A percentile compares a stretch with the other conserved stretches of the same genome.
phyloP scores from a whole-genome alignment of 768 basidiomycete genomes.

The Phanerochaete carnosa region DNA sequence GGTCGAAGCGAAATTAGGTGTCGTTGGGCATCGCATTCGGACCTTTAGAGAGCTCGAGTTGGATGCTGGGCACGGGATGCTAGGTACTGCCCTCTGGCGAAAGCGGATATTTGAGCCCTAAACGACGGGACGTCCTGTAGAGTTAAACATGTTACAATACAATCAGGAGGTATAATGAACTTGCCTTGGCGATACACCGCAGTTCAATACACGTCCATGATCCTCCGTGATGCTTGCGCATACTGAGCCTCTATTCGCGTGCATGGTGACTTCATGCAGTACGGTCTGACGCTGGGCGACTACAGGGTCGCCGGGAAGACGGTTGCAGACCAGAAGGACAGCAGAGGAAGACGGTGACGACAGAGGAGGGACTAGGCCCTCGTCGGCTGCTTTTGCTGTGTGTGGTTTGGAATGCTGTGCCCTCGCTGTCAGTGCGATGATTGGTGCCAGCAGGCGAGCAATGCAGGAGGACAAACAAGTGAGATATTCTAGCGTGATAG shows the following conservation, averaged over 20 bases:
- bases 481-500: not conserved
- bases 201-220: not conserved
- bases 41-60: not conserved
- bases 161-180: not conserved
- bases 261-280: not conserved
- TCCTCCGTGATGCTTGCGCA: not conserved
- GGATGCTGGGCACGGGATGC: not conserved
- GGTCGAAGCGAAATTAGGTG: not conserved
- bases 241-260: not conserved
- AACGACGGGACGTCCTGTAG: not conserved
- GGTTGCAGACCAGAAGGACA: not conserved
- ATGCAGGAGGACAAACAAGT: not conserved
- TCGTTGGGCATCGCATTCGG: not conserved
- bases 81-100: not conserved
- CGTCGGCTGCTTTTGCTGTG: not conserved
- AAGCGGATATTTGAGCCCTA: not conserved
- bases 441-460: constrained; percentile 1
- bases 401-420: not conserved
- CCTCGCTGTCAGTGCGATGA: not conserved
- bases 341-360: not conserved
- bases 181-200: not conserved
- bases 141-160: not conserved
- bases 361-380: not conserved
- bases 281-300: not conserved
- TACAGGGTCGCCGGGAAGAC: constrained; percentile 3